These are phyloP conservation scores for Teunomyces stri DNA, from an alignment of 805 yeast genomes.

Conservation along the genomic window DNA sequence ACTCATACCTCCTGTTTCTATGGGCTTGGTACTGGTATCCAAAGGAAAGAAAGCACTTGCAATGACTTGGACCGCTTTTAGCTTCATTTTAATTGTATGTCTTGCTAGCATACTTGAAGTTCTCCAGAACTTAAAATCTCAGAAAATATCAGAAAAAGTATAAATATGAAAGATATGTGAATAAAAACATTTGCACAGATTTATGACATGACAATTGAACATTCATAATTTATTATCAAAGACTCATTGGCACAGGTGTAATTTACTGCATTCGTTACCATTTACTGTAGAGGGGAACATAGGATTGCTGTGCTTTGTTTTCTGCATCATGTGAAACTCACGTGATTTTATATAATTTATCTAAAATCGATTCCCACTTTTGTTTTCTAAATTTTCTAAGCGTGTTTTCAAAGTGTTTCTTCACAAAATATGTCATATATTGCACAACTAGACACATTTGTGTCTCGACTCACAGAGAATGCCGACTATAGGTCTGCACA, in stretches of 20 bases:
- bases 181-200: too few relatives aligned
- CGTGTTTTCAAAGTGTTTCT: constrained; percentile 3
- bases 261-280: too few relatives aligned
- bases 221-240: too few relatives aligned
- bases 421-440: constrained; percentile 38
- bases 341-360: constrained; percentile 17
- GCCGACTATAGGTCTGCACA: constrained; percentile 61
- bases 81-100: constrained; percentile 41
- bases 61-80: constrained; percentile 61
- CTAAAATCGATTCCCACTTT: constrained; percentile 19
- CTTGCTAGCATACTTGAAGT: not conserved
- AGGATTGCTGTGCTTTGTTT: too few relatives aligned
- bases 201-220: too few relatives aligned
- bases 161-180: not conserved
- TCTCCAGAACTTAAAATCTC: not conserved
- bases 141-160: not conserved
- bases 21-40: constrained; percentile 44
- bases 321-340: constrained; percentile 16
- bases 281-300: too few relatives aligned
- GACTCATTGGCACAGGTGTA: too few relatives aligned
- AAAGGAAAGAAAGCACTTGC: constrained; percentile 53
- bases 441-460: constrained; percentile 66
- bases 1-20: constrained; percentile 49
- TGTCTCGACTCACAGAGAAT: constrained; percentile 55
- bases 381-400: constrained; percentile 8